Base-by-base conservation (phyloP, 1,284 basidiomycete species). In the Phenoliferia sp. region DNA sequence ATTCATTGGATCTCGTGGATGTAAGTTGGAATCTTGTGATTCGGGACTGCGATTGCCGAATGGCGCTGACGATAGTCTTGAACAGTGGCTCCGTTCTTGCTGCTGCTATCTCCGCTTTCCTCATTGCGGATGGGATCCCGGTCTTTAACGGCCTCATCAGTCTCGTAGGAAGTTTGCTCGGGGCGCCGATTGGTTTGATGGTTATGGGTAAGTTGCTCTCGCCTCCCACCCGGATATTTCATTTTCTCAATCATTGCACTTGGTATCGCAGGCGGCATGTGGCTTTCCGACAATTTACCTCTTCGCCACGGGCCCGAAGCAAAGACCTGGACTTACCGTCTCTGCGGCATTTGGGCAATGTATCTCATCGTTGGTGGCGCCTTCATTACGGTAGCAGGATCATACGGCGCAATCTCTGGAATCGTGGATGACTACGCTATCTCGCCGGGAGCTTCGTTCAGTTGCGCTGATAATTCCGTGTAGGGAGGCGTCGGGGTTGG, bases 1-100 rank as follows among this genome's bases (percentile, higher is more conserved):
- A 79, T 82, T 6, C 87, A 87, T 61, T 88, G 87, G 86, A 73
- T 77, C 28, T 79, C 81, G 2, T 88, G 87, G 87, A 78, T 80
- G 68, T 31, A 31, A 15, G 54, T 56, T 28, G 15, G 7, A 15
- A 12, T n/a, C 50, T n/a, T 31, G 3, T n/a, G 22, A 9, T 12
- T 26, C 10, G 9, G 15, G 10, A 44, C 39, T 22, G 22, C 12
- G 22, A 44, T 10, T 26, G n/a, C n/a, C 9, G 12, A 28, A 17
- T 54, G 54, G 6, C 7, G 29, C 10, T 56, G n/a, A 3, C 6
- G 28, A 56, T 19, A 31, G 22, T 22, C 48, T 52, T n/a, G n/a
- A n/a, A 16, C 54, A 56, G 54, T 31, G 59, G 39, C 6, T 48
- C 28, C 16, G 59, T 61, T 7, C 12, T 33, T 1, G 9, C n/a